Base-by-base conservation (phyloP, 331 rosid genomes). In the Spiraea crenata region DNA sequence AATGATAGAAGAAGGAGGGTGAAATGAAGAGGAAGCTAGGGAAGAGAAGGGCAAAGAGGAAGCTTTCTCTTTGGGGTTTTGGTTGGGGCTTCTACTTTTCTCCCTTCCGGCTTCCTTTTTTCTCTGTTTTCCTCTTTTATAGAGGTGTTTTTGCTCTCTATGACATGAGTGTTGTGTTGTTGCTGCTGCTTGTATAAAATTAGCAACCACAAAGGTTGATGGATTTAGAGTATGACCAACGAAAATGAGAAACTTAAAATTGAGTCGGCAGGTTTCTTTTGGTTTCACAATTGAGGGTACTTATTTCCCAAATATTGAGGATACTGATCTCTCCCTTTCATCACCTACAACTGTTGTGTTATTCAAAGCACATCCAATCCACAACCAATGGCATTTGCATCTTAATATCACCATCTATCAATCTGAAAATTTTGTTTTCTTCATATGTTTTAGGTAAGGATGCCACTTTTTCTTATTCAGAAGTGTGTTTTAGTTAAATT, bases 301-400 rank as follows among this genome's bases (percentile, higher is more conserved):
- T 31, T 54, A 47, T 65, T 64, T 9, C 39, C 4, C 6, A 2
- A 3, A 63, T 16, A 42, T 19, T 63, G 6, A n/a, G n/a, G 20
- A 2, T 41, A 54, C 40, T 31, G 38, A 73, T 80, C 85, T 77
- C 67, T 87, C 89, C 50, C 55, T 69, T 80, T 84, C 89, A 14
- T 67, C 82, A 80, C 87, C 85, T 82, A 80, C 82, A 70, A 35
- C 65, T 41, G 35, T 20, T 6, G 37, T 42, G 49, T 41, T 19
- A 44, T 73, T 82, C 81, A 84, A 82, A 48, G 20, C 38, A 73
- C 59, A 61, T 57, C 52, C 25, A 74, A 46, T 71, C 47, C 15
- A 58, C 48, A 41, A 49, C 42, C 48, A 63, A 16, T 4, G 16
- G n/a, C 41, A 72, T 73, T 60, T 63, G 54, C 15, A 57, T 63